phyloP scores from a whole-genome alignment of 1,284 basidiomycete genomes.

The Fomitopsis betulina region DNA sequence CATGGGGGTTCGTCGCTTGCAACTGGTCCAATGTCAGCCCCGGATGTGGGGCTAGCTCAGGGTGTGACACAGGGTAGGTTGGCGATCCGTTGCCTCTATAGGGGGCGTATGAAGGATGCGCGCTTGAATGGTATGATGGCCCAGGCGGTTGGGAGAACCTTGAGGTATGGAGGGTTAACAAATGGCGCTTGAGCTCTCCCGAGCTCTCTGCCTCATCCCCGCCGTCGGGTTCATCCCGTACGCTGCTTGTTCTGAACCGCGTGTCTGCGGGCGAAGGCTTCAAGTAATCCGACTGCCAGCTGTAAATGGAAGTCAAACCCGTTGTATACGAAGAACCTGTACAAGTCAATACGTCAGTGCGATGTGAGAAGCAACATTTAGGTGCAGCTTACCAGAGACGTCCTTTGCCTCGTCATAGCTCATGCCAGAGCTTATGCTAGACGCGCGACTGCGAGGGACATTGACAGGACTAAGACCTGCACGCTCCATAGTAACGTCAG shows the following conservation, averaged over 20 bases:
- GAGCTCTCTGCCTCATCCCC: not conserved
- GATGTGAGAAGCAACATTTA: not conserved
- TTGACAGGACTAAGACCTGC: not conserved
- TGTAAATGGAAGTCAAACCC: not conserved
- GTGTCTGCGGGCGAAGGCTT: not conserved
- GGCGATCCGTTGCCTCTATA: not conserved
- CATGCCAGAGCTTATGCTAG: constrained; percentile 5
- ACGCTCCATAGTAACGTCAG: not conserved
- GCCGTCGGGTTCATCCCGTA: not conserved
- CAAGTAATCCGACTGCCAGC: not conserved
- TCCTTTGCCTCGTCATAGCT: not conserved
- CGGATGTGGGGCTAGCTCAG: not conserved
- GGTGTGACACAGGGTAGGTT: not conserved
- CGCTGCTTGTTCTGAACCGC: not conserved
- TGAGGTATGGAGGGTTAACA: not conserved
- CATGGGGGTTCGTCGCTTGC: not conserved
- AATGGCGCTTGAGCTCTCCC: not conserved
- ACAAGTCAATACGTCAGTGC: not conserved
- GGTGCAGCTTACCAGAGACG: not conserved
- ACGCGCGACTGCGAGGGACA: not conserved
- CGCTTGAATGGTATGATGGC: not conserved
- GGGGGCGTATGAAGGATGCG: not conserved
- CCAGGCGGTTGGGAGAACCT: not conserved
- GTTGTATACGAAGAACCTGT: not conserved
- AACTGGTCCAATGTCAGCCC: not conserved